Conservation (phyloP, 768 basidiomycete genomes). For the Sarcodon aspratus region DNA sequence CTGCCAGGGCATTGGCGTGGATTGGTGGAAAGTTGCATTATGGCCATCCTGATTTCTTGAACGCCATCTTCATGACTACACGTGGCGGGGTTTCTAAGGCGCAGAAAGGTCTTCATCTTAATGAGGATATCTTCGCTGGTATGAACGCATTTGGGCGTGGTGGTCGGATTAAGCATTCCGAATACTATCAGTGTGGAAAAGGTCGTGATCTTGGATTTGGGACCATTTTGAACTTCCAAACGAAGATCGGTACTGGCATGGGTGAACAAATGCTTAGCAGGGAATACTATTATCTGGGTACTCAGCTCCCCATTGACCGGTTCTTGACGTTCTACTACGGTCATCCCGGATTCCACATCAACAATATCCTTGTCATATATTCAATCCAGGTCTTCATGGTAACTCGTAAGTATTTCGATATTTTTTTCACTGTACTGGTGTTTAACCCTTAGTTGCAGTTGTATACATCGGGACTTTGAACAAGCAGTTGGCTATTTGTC, state of each 20-base stretch:
- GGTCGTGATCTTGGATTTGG: conserved; percentile 99
- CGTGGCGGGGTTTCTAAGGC: conserved; percentile 98
- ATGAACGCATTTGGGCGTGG: conserved; percentile 99
- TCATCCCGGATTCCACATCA: conserved; percentile 99
- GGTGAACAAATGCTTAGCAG: conserved; percentile 99
- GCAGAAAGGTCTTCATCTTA: conserved; percentile 95
- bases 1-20: conserved; percentile 89
- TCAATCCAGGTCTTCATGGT: conserved; percentile 98
- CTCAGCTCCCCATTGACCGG: conserved; percentile 94
- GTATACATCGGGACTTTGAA: conserved; percentile 94
- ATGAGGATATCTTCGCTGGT: conserved; percentile 99
- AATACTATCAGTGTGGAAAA: conserved; percentile 99
- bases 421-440: conserved; percentile 4
- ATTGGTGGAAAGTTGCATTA: conserved; percentile 98
- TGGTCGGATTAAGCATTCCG: conserved; percentile 97
- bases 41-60: conserved; percentile 98
- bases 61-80: conserved; percentile 96
- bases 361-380: conserved; percentile 98
- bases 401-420: conserved; percentile 47
- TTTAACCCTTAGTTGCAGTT: conserved; percentile 32
- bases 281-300: conserved; percentile 98
- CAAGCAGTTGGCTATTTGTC: conserved; percentile 84
- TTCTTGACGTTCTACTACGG: conserved; percentile 99
- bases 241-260: conserved; percentile 99
- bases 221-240: conserved; percentile 99